Conservation (phyloP, 129 eudicot genomes). For the Dittrichia graveolens region DNA sequence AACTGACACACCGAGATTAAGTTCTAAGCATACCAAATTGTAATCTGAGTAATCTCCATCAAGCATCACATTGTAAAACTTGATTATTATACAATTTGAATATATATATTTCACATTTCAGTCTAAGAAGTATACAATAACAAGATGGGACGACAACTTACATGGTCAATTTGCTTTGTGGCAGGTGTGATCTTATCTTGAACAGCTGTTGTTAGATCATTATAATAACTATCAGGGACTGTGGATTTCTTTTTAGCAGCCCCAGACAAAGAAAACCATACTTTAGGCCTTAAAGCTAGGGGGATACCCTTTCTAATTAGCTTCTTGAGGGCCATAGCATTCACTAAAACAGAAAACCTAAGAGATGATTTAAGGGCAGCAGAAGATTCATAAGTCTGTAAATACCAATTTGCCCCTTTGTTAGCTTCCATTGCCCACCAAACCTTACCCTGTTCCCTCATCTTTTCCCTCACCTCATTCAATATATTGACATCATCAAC, state of each 20-base stretch:
- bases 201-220: conserved; percentile 76
- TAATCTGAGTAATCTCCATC: too few relatives aligned
- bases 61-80: too few relatives aligned
- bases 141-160: conserved; percentile 33
- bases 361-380: conserved; percentile 59
- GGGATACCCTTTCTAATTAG: conserved; percentile 87
- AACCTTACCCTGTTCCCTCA: conserved; percentile 76
- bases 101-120: too few relatives aligned
- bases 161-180: conserved; percentile 93
- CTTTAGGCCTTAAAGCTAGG: conserved; percentile 75
- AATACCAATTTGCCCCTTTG: conserved; percentile 88
- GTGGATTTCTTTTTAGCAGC: conserved; percentile 98
- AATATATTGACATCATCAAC: conserved; percentile 93
- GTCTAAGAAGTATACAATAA: not conserved
- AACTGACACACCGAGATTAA: not conserved
- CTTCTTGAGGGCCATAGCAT: conserved; percentile 73
- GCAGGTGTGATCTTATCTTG: conserved; percentile 80
- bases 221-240: conserved; percentile 84
- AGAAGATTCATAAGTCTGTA: conserved; percentile 47
- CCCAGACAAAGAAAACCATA: conserved; percentile 89
- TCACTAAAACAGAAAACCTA: conserved; percentile 62
- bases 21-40: too few relatives aligned
- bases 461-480: conserved; percentile 94
- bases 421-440: conserved; percentile 96
- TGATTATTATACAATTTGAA: too few relatives aligned